These are phyloP conservation scores for Boletellus emodensis DNA, from an alignment of 768 basidiomycete species.

Conservation along the genomic window DNA sequence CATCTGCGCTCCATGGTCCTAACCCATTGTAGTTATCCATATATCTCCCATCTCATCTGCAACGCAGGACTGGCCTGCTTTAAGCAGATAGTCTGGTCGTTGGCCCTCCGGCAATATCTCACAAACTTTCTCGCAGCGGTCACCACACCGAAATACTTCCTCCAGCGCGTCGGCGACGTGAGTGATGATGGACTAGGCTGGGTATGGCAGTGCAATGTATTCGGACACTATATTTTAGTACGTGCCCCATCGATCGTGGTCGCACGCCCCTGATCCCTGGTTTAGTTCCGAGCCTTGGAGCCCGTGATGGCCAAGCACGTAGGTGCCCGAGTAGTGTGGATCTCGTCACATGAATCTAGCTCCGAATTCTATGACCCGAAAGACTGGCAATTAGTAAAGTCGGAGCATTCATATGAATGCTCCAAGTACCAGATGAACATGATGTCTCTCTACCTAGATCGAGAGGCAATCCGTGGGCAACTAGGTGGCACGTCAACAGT, in stretches of 20 bases:
- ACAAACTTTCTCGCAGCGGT: slow-evolving; percentile 43
- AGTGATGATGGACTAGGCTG: slow-evolving; percentile 71
- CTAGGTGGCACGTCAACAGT: slow-evolving; percentile 9
- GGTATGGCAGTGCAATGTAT: slow-evolving; percentile 84
- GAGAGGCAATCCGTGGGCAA: slow-evolving; percentile 32
- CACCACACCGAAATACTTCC: slow-evolving; percentile 52
- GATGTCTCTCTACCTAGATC: slow-evolving; percentile 53
- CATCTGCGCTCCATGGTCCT: neutral
- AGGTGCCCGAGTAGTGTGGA: slow-evolving; percentile 70
- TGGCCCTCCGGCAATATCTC: slow-evolving; percentile 45
- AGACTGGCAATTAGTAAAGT: slow-evolving; percentile 70
- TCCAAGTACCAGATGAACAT: slow-evolving; percentile 79
- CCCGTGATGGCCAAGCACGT: slow-evolving; percentile 46
- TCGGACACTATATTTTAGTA: slow-evolving; percentile 77
- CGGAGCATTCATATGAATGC: slow-evolving; percentile 60
- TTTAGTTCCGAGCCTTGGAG: slow-evolving; percentile 62
- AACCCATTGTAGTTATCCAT: slow-evolving; percentile 54
- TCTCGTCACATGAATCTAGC: slow-evolving; percentile 64
- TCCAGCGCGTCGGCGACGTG: slow-evolving; percentile 54
- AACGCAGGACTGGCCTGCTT: slow-evolving; percentile 76
- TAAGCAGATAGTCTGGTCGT: slow-evolving; percentile 47
- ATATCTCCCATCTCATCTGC: slow-evolving; percentile 75
- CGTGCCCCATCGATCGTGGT: slow-evolving; percentile 24
- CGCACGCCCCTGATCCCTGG: slow-evolving; percentile 2
- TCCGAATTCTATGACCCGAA: slow-evolving; percentile 51